Conservation (phyloP, 192 early-diverging fungal genomes). For the Neocallimastix lanati region DNA sequence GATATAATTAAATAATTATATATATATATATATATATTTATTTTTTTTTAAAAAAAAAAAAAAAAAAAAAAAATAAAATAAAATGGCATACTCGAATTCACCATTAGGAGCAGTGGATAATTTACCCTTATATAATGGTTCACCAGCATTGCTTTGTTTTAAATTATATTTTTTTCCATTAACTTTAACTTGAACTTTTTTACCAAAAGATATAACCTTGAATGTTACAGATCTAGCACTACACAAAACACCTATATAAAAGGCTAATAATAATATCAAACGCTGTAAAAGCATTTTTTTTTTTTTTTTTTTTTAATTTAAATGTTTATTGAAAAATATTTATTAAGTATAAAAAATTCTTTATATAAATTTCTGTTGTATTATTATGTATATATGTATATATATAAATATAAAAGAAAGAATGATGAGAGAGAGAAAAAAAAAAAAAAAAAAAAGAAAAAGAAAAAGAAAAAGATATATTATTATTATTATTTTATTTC, state of each 20-base stretch:
- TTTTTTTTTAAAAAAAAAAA: too few species aligned
- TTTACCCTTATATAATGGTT: neutral
- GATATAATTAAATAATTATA: too few species aligned
- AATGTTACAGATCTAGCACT: neutral
- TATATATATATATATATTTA: too few species aligned
- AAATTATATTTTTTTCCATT: neutral
- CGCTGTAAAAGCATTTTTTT: neutral
- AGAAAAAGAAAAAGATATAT: too few species aligned
- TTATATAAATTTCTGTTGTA: too few species aligned
- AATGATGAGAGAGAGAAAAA: too few species aligned
- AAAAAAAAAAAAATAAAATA: neutral
- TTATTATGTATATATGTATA: too few species aligned
- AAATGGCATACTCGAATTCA: neutral
- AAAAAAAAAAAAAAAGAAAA: too few species aligned
- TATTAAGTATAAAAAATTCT: too few species aligned
- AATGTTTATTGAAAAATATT: too few species aligned
- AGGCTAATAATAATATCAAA: neutral
- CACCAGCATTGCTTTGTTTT: neutral
- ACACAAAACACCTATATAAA: neutral
- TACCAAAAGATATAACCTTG: neutral
- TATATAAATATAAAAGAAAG: too few species aligned
- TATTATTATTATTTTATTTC: too few species aligned
- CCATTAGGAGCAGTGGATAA: neutral
- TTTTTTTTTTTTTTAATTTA: neutral
- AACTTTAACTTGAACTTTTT: neutral